phyloP scores from a whole-genome alignment of 306 rosid species.

The Prunus armeniaca region DNA sequence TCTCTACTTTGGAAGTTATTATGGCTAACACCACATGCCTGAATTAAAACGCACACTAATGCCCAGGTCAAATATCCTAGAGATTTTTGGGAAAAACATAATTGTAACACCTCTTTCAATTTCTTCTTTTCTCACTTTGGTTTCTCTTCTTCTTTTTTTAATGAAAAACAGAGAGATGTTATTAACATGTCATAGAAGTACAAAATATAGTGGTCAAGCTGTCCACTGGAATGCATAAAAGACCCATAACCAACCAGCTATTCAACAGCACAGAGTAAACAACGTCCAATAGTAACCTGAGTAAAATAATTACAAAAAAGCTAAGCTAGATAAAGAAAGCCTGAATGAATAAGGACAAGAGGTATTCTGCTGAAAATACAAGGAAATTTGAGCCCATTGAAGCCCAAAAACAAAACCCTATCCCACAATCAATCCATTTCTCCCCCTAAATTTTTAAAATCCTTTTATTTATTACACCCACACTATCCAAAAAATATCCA shows the following conservation, averaged over 20 bases:
- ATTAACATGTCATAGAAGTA: not conserved
- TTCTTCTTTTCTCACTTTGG: not conserved
- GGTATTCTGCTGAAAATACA: not conserved
- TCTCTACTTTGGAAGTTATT: not conserved
- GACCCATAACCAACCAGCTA: not conserved
- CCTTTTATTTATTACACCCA: not conserved
- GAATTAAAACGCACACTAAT: not conserved
- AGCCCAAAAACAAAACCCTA: not conserved
- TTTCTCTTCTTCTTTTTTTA: not conserved
- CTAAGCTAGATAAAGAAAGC: not conserved
- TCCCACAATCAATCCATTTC: not conserved
- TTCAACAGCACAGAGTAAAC: not conserved
- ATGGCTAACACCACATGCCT: not conserved
- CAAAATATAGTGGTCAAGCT: not conserved
- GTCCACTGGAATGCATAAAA: not conserved
- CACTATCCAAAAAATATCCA: not conserved
- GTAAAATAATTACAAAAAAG: not conserved
- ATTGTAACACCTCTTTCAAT: not conserved
- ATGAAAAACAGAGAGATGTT: not conserved
- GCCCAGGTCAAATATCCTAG: not conserved
- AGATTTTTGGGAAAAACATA: conserved; percentile 1
- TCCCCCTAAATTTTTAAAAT: not conserved
- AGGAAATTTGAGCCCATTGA: not conserved
- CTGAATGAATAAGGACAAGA: not conserved
- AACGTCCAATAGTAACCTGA: not conserved